These are phyloP conservation scores for Striga asiatica DNA, from an alignment of 257 asterid species.

Conservation along the genomic window DNA sequence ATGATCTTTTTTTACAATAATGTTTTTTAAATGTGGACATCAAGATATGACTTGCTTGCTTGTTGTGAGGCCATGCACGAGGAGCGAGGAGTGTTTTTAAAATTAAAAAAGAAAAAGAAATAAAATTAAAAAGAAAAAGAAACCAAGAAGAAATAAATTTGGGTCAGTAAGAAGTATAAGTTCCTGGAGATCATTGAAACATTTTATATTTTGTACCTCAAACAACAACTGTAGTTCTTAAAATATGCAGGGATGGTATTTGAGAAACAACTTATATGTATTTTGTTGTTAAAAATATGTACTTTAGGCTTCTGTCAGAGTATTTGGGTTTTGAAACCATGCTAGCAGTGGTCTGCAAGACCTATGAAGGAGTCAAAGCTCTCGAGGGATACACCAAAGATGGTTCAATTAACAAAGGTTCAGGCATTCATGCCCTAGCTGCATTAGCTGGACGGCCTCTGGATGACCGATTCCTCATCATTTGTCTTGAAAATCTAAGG, in stretches of 20 bases:
- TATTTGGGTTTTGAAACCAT: constrained; percentile 72
- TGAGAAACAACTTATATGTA: constrained; percentile 15
- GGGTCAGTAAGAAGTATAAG: too few relatives aligned
- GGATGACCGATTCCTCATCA: constrained; percentile 37
- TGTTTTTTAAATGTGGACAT: too few relatives aligned
- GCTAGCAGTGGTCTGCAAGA: constrained; percentile 77
- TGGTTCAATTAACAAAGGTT: constrained; percentile 38
- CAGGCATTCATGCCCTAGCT: constrained; percentile 57
- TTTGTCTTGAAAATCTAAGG: constrained; percentile 72
- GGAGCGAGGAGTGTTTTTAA: too few relatives aligned
- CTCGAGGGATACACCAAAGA: constrained; percentile 56
- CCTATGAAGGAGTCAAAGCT: constrained; percentile 39
- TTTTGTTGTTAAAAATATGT: constrained; percentile 20
- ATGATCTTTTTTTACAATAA: too few relatives aligned
- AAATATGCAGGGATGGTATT: neutral
- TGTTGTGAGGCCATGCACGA: too few relatives aligned
- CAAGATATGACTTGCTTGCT: too few relatives aligned
- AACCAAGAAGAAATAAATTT: too few relatives aligned
- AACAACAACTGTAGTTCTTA: constrained; percentile 4
- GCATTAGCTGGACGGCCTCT: constrained; percentile 37
- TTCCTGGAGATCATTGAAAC: too few relatives aligned
- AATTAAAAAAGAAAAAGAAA: too few relatives aligned
- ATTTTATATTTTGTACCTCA: too few relatives aligned
- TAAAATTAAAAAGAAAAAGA: too few relatives aligned
- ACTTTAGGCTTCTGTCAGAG: constrained; percentile 58